These are phyloP conservation scores for Beauveria bassiana DNA, from an alignment of 2,329 filamentous ascomycete species.

Conservation along the genomic window DNA sequence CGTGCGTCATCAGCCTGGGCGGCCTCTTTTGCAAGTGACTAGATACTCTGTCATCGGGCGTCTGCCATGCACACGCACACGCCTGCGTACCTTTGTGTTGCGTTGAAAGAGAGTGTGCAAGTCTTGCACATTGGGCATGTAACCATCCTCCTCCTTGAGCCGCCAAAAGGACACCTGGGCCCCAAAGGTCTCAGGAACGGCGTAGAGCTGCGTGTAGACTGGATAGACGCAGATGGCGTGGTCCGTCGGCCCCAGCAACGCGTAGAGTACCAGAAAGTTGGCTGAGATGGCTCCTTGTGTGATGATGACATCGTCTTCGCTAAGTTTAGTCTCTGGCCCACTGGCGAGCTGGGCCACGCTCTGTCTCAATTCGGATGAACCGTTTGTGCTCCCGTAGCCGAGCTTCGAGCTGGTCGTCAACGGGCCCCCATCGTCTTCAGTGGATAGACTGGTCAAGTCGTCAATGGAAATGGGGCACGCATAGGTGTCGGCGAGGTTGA, in stretches of 20 bases:
- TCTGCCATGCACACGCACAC: constrained; percentile 13
- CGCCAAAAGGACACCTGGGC: constrained; percentile 74
- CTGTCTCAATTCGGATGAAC: constrained; percentile 53
- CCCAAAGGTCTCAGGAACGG: constrained; percentile 65
- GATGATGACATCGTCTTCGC: constrained; percentile 59
- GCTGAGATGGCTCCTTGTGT: constrained; percentile 75
- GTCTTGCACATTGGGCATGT: constrained; percentile 58
- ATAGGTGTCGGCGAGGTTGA: constrained; percentile 76
- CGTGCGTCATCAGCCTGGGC: background rate
- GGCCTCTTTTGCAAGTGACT: constrained; percentile 17
- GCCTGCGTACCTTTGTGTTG: constrained; percentile 59
- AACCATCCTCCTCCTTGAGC: constrained; percentile 55
- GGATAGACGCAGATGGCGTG: constrained; percentile 84
- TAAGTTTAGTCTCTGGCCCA: constrained; percentile 39
- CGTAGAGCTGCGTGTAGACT: constrained; percentile 79
- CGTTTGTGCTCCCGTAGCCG: constrained; percentile 67
- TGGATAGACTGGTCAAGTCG: constrained; percentile 53
- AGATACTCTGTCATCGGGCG: background rate
- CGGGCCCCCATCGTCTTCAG: constrained; percentile 39
- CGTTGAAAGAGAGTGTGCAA: constrained; percentile 55
- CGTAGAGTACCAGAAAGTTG: constrained; percentile 75
- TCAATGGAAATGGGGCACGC: constrained; percentile 66
- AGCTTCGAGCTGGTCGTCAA: constrained; percentile 48
- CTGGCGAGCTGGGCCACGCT: constrained; percentile 61
- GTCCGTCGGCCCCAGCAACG: constrained; percentile 63